Percentiles rank a stretch among this genome's conserved stretches.
These are phyloP conservation scores for Hylodesmum podocarpum DNA, from an alignment of 306 rosid species.

Conservation along the genomic window DNA sequence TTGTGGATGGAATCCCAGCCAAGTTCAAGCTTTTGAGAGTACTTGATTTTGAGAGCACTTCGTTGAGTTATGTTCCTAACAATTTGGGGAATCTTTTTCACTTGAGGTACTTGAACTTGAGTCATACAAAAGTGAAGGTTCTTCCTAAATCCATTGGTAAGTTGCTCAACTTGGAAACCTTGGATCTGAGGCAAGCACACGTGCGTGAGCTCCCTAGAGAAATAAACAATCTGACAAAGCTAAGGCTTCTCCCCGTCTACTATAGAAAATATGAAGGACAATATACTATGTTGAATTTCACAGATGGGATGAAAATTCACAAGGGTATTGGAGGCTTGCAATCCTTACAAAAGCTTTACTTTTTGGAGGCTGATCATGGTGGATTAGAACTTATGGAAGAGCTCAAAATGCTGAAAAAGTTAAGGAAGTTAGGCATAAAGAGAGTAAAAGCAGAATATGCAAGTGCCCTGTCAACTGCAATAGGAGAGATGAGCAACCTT, in stretches of 20 bases:
- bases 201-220: constrained; percentile 27
- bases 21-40: constrained; percentile 23
- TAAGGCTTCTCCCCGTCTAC: constrained; percentile 16
- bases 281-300: neutral
- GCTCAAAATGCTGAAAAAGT: constrained; percentile 13
- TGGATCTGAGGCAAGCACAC: constrained; percentile 21
- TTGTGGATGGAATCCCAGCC: neutral
- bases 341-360: constrained; percentile 30
- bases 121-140: constrained; percentile 17
- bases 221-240: constrained; percentile 31
- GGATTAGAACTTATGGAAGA: constrained; percentile 17
- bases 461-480: neutral
- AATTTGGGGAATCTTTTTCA: constrained; percentile 20
- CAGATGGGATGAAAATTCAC: constrained; percentile 14
- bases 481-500: constrained; percentile 33
- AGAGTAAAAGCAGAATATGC: neutral
- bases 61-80: neutral
- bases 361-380: constrained; percentile 20
- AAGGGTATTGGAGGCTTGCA: constrained; percentile 3
- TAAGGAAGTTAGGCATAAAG: constrained; percentile 31
- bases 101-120: constrained; percentile 23
- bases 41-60: constrained; percentile 7
- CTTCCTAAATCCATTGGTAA: constrained; percentile 29
- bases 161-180: constrained; percentile 24
- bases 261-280: neutral